Base-by-base conservation (phyloP, 441 rosid genomes). In the Gossypium schwendimanii region DNA sequence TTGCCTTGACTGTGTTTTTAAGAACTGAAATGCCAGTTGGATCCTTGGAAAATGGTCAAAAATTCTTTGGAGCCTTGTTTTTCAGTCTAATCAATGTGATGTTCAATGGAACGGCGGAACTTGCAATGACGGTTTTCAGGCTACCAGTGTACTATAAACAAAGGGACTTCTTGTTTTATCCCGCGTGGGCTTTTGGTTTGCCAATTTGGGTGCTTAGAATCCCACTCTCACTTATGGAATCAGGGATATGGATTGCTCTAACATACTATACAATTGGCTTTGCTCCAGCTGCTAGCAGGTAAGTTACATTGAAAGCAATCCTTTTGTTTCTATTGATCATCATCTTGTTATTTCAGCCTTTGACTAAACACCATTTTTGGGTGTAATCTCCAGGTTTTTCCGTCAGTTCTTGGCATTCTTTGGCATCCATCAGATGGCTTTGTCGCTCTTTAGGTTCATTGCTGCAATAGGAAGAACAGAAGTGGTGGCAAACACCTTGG, bases 391-490 rank as follows among this genome's bases (percentile, higher is more conserved):
- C 74, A 94, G 99, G 89, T 91, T 94, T 65, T 94, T 94, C 75
- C 78, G 84, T 55, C 99, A 92, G 76, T 84, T 87, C 63, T 69
- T 94, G 61, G 89, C 98, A 44, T 87, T 82, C 80, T 81, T 91
- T 52, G 78, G 85, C 33, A 78, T 91, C 77, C 91, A 92, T 74
- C 94, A 91, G 84, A 92, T 91, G 99, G 94, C 98, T 59, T 82
- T 94, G 58, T 81, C 94, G 1, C 91, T 94, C 79, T 94, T 94
- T 76, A 86, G 99, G 74, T 88, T 91, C 79, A 80, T 94, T 76
- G 99, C 88, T 67, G 96, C 91, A 6, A 9, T 94, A 44, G 99
- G 96, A 81, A 87, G 99, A 83, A 87, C 94, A 72, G 81, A 76
- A 75, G 93, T 92, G 12, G 78, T 92, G 24, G 80, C 98, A 23